phyloP scores from a whole-genome alignment of 495 filamentous ascomycete species.

The Opeltia flavorubescens region DNA sequence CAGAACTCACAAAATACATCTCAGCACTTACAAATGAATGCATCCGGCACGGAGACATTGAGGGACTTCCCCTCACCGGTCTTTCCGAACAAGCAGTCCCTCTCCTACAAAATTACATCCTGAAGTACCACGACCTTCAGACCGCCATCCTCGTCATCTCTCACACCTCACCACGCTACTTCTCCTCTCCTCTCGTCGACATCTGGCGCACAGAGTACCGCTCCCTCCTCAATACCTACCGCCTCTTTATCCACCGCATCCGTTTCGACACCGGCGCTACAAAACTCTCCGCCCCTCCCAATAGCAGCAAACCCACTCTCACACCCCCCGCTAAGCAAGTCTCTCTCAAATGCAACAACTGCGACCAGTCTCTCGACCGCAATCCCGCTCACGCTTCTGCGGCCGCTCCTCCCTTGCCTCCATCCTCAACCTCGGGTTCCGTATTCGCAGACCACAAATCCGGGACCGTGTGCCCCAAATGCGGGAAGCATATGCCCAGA shows the following conservation, averaged over 20 bases:
- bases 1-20: constrained; percentile 60
- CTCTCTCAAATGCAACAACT: constrained; percentile 72
- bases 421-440: constrained; percentile 17
- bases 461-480: constrained; percentile 62
- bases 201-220: constrained; percentile 77
- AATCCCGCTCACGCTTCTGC: constrained; percentile 1
- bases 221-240: constrained; percentile 63
- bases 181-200: constrained; percentile 60
- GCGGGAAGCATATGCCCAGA: constrained; percentile 74
- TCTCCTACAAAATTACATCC: constrained; percentile 76
- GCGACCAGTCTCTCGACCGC: constrained; percentile 38
- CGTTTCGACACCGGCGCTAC: constrained; percentile 42
- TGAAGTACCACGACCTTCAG: constrained; percentile 76
- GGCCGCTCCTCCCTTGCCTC: constrained; percentile 12
- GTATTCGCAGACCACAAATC: constrained; percentile 9
- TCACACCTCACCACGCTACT: constrained; percentile 65
- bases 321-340: constrained; percentile 59
- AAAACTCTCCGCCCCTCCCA: constrained; percentile 41
- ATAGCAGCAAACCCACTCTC: constrained; percentile 49
- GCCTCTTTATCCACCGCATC: constrained; percentile 47
- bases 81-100: constrained; percentile 65
- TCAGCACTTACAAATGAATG: constrained; percentile 43
- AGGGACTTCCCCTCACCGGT: constrained; percentile 79
- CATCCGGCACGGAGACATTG: constrained; percentile 64
- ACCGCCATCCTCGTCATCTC: constrained; percentile 77